Evolutionary conservation across 345 rosid species (phyloP).

Genomic region (Acer campestre): DNA sequence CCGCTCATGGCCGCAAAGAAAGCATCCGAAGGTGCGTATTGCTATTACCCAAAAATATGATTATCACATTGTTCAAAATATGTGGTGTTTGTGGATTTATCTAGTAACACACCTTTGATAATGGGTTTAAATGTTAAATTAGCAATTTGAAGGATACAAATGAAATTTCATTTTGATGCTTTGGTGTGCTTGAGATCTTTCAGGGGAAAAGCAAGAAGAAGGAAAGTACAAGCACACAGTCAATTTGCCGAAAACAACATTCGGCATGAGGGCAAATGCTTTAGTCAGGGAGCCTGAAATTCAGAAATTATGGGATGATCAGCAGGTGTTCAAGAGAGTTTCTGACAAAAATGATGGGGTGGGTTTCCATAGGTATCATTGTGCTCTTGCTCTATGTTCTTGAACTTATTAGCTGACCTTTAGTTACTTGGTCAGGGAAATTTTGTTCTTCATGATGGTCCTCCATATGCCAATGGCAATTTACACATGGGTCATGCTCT

Average conservation of each 20-base stretch:
- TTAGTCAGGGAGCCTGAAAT: conserved; percentile 87
- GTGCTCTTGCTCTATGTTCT: conserved; percentile 18
- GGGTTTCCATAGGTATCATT: conserved; percentile 33
- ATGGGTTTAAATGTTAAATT: background rate
- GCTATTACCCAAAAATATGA: background rate
- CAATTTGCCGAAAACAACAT: conserved; percentile 85
- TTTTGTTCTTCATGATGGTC: conserved; percentile 96
- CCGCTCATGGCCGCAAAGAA: conserved; percentile 95
- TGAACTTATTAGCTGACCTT: conserved; percentile 36
- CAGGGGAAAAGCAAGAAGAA: conserved; percentile 83
- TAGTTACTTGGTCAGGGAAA: conserved; percentile 51
- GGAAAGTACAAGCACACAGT: conserved; percentile 90
- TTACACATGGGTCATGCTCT: conserved; percentile 96
- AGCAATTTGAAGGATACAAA: background rate
- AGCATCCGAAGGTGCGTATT: conserved; percentile 59
- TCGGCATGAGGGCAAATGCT: conserved; percentile 92
- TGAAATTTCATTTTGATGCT: conserved; percentile 14
- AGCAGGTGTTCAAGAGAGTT: conserved; percentile 78
- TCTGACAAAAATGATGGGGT: conserved; percentile 79
- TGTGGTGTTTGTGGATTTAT: conserved; percentile 5
- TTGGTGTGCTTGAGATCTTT: conserved; percentile 24
- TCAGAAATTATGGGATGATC: conserved; percentile 86
- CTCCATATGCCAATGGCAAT: conserved; percentile 96
- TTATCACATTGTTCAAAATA: background rate
- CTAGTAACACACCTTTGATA: background rate